Evolutionary conservation across 805 yeast species (phyloP).

Genomic region (Yarrowia yakushimensis): DNA sequence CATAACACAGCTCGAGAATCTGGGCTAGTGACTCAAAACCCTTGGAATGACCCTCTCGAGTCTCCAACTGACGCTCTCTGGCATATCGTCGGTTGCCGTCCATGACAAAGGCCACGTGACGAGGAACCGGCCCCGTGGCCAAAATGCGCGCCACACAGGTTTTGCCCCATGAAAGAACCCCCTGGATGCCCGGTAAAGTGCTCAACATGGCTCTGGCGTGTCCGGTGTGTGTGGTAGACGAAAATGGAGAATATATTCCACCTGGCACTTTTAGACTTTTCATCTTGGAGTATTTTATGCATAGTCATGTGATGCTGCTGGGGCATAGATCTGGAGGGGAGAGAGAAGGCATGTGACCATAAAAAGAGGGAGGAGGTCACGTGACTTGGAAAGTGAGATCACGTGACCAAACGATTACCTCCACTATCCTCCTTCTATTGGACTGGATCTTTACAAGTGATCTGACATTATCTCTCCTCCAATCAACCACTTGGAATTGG

Average conservation of each 20-base stretch:
- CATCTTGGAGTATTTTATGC: constrained; percentile 1
- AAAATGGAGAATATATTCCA: not conserved
- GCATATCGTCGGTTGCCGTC: constrained; percentile 96
- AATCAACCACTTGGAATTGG: too few relatives aligned
- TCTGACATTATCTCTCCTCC: too few relatives aligned
- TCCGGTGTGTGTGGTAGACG: not conserved
- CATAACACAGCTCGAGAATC: constrained; percentile 69
- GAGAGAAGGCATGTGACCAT: too few relatives aligned
- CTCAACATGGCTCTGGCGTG: not conserved
- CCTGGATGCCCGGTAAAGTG: constrained; percentile 31
- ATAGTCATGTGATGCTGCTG: not conserved
- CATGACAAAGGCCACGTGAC: constrained; percentile 91
- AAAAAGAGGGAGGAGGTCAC: too few relatives aligned
- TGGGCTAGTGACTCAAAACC: constrained; percentile 76
- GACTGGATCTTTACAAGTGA: too few relatives aligned
- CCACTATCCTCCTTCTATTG: too few relatives aligned
- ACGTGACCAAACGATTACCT: not conserved
- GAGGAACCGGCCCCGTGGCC: constrained; percentile 76
- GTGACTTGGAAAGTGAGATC: not conserved
- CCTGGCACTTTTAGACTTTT: constrained; percentile 17
- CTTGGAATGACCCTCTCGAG: constrained; percentile 85
- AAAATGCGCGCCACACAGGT: constrained; percentile 40
- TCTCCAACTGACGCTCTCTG: constrained; percentile 56
- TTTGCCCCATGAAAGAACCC: constrained; percentile 31
- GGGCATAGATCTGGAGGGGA: too few relatives aligned